A percentile compares a stretch with the other conserved stretches of the same genome.
These are phyloP conservation scores for Sporothrix inflata DNA, from an alignment of 2,329 filamentous ascomycete genomes.

Conservation along the genomic window DNA sequence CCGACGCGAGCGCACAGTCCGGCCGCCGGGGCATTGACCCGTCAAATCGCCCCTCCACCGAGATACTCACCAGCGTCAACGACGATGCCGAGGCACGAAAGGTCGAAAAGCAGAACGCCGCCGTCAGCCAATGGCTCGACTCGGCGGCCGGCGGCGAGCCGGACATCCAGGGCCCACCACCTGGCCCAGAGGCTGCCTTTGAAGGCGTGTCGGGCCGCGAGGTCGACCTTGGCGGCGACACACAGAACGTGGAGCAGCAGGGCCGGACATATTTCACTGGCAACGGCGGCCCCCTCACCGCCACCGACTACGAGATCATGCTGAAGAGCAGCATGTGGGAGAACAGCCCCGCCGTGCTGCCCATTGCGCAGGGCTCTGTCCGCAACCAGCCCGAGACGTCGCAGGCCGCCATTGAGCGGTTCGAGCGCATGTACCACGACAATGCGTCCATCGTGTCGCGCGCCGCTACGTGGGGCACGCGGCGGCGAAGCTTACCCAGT, in stretches of 20 bases:
- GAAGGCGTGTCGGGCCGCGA: constrained; percentile 47
- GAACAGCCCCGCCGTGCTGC: constrained; percentile 51
- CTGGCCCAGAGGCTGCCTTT: constrained; percentile 33
- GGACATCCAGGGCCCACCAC: neutral
- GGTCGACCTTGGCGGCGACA: constrained; percentile 51
- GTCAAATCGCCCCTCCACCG: constrained; percentile 46
- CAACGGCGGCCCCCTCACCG: constrained; percentile 47
- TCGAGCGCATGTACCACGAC: constrained; percentile 56
- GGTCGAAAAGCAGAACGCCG: constrained; percentile 51
- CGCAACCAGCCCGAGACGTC: constrained; percentile 54
- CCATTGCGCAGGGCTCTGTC: constrained; percentile 45
- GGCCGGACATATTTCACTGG: constrained; percentile 56
- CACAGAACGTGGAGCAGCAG: constrained; percentile 54
- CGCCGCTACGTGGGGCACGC: constrained; percentile 71
- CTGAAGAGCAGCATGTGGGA: constrained; percentile 53
- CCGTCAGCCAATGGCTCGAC: constrained; percentile 57
- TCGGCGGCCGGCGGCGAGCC: constrained; percentile 35
- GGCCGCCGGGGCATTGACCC: constrained; percentile 50
- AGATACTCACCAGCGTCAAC: constrained; percentile 53
- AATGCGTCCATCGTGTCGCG: constrained; percentile 63
- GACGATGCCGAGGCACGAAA: constrained; percentile 50
- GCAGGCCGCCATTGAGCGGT: constrained; percentile 57
- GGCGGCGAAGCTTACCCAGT: constrained; percentile 66
- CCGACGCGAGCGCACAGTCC: neutral
- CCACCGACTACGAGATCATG: constrained; percentile 56